phyloP scores from a whole-genome alignment of 148 eudicot genomes.

The Fallopia convolvulus region DNA sequence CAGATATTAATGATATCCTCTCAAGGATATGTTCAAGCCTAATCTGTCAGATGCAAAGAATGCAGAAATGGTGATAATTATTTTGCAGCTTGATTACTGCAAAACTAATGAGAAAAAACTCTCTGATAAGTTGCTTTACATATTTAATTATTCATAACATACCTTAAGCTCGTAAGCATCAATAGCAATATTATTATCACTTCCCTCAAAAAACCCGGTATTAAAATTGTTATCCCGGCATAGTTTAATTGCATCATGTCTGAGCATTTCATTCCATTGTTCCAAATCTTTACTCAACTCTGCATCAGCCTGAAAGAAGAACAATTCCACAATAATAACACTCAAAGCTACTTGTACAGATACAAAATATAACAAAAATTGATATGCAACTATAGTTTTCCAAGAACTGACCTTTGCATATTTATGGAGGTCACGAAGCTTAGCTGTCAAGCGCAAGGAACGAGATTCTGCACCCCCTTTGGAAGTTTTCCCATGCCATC shows the following conservation, averaged over 20 bases:
- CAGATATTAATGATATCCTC: conserved; percentile 80
- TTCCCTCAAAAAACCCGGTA: conserved; percentile 89
- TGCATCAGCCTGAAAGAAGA: conserved; percentile 63
- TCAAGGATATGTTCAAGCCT: conserved; percentile 96
- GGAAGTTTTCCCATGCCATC: conserved; percentile 52
- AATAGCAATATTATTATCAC: conserved; percentile 63
- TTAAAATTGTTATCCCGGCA: conserved; percentile 91
- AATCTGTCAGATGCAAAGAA: conserved; percentile 41
- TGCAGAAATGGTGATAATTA: not conserved
- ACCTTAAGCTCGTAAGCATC: conserved; percentile 98
- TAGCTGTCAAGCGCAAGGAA: conserved; percentile 76
- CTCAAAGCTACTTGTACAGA: not conserved
- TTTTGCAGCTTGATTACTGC: not conserved
- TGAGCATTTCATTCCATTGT: conserved; percentile 94
- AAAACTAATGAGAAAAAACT: not conserved
- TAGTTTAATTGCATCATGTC: conserved; percentile 71
- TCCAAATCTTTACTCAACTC: conserved; percentile 89
- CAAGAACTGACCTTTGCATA: conserved; percentile 67
- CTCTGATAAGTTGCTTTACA: not conserved
- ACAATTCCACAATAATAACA: conserved; percentile 4
- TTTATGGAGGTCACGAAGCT: conserved; percentile 91
- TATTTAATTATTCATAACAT: not conserved
- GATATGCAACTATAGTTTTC: not conserved
- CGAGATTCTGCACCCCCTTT: conserved; percentile 73
- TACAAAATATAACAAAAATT: not conserved